Evolutionary conservation across 78 protist genomes (phyloP).

Genomic region (Dictyostelium discoideum): DNA sequence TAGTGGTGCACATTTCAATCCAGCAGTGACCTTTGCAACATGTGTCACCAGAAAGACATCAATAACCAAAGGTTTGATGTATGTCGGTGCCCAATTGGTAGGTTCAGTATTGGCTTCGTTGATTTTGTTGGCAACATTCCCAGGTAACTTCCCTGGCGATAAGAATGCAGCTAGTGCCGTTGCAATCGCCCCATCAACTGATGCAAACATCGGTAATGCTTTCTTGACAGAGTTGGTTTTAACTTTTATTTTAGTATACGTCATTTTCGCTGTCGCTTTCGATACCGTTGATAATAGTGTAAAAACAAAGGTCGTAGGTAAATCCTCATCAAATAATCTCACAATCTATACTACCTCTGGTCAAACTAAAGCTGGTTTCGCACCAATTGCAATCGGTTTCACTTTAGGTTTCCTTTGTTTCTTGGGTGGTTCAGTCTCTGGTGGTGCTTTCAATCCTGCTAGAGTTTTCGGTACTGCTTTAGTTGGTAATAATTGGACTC

Average conservation of each 20-base stretch:
- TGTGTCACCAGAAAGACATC: conserved; percentile 68
- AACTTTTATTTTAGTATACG: conserved; percentile 81
- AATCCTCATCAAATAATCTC: conserved; percentile 51
- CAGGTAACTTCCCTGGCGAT: conserved; percentile 9
- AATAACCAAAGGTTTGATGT: conserved; percentile 72
- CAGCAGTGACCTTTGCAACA: conserved; percentile 49
- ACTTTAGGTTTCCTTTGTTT: conserved; percentile 85
- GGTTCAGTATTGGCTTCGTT: conserved; percentile 55
- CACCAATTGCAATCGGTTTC: conserved; percentile 87
- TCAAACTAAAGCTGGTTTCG: conserved; percentile 83
- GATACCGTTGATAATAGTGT: conserved; percentile 70
- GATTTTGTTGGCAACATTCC: conserved; percentile 69
- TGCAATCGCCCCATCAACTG: conserved; percentile 24
- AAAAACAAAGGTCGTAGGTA: conserved; percentile 46
- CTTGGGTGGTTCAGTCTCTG: conserved; percentile 80
- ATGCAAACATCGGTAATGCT: conserved; percentile 55
- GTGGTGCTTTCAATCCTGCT: conserved; percentile 87
- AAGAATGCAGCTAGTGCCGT: conserved; percentile 11
- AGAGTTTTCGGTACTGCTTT: conserved; percentile 74
- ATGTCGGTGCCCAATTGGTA: conserved; percentile 64
- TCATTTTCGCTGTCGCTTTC: conserved; percentile 84
- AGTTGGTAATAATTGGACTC: conserved; percentile 55
- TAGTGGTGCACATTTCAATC: conserved; percentile 31
- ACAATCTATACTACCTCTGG: conserved; percentile 82
- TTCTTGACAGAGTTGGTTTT: conserved; percentile 68